Evolutionary conservation across 2,329 filamentous ascomycete genomes (phyloP).

Genomic region (Pestalotiopsis sp.): DNA sequence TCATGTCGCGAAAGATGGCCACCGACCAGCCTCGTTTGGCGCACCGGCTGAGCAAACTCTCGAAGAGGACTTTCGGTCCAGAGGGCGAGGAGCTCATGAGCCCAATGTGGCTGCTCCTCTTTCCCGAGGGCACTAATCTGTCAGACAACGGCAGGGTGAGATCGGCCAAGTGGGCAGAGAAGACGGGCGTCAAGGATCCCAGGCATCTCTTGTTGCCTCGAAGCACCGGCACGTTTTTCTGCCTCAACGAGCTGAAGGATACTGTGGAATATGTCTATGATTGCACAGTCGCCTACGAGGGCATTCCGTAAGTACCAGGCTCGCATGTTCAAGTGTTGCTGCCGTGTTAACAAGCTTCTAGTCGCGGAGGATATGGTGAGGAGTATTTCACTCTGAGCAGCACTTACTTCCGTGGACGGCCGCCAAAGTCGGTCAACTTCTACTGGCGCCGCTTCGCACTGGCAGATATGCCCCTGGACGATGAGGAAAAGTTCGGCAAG

Average conservation of each 20-base stretch:
- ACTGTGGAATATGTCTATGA: conserved; percentile 86
- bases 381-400: conserved; percentile 85
- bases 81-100: conserved; percentile 58
- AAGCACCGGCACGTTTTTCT: conserved; percentile 81
- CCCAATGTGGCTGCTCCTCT: conserved; percentile 90
- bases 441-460: conserved; percentile 89
- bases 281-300: conserved; percentile 95
- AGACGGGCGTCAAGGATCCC: conserved; percentile 72
- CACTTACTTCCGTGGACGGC: conserved; percentile 85
- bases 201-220: conserved; percentile 77
- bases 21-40: conserved; percentile 77
- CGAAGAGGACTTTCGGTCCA: conserved; percentile 55
- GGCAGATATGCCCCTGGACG: conserved; percentile 77
- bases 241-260: conserved; percentile 72
- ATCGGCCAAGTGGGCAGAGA: conserved; percentile 76
- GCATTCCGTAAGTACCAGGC: conserved; percentile 72
- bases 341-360: conserved; percentile 33
- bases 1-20: conserved; percentile 87
- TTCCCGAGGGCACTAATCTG: conserved; percentile 85
- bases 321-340: background rate
- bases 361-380: conserved; percentile 83
- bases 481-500: conserved; percentile 72
- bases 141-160: conserved; percentile 70
- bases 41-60: conserved; percentile 72
- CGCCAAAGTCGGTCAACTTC: conserved; percentile 95